Evolutionary conservation across 345 rosid species (phyloP).

Genomic region (Orychophragmus violaceus): DNA sequence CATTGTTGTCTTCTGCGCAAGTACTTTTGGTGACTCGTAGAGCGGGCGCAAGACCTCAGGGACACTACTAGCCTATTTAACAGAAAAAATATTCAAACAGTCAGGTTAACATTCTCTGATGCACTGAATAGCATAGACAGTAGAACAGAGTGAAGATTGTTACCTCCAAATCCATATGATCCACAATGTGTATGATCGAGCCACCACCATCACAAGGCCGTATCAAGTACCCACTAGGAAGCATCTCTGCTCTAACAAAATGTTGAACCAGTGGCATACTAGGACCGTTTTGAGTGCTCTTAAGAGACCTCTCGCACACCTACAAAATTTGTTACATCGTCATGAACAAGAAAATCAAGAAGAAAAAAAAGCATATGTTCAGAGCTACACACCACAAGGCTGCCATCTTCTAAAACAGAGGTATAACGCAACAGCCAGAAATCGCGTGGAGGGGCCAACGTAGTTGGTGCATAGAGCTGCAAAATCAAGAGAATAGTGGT

Average conservation of each 20-base stretch:
- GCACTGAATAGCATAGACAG: not conserved
- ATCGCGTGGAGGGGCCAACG: slow-evolving; percentile 97
- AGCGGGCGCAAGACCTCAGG: slow-evolving; percentile 97
- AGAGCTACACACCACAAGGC: slow-evolving; percentile 76
- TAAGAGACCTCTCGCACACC: slow-evolving; percentile 96
- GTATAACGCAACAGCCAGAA: slow-evolving; percentile 97
- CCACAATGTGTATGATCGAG: slow-evolving; percentile 91
- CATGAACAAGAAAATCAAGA: not conserved
- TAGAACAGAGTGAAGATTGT: not conserved
- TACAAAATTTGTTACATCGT: slow-evolving; percentile 15
- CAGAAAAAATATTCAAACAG: slow-evolving; percentile 19
- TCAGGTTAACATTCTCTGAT: not conserved
- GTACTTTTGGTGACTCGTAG: slow-evolving; percentile 90
- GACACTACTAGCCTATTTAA: slow-evolving; percentile 87
- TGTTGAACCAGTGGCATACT: slow-evolving; percentile 94
- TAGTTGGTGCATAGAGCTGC: slow-evolving; percentile 97
- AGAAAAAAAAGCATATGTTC: not conserved
- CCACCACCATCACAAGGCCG: slow-evolving; percentile 99
- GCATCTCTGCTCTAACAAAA: slow-evolving; percentile 99
- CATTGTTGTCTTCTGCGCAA: slow-evolving; percentile 97
- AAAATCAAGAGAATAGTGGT: not conserved
- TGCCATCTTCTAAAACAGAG: slow-evolving; percentile 96
- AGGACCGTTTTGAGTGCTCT: slow-evolving; percentile 93
- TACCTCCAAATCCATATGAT: slow-evolving; percentile 98
- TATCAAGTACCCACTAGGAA: slow-evolving; percentile 93